Base-by-base conservation (phyloP, 2,329 filamentous ascomycete genomes). In the Thielaviopsis musarum region DNA sequence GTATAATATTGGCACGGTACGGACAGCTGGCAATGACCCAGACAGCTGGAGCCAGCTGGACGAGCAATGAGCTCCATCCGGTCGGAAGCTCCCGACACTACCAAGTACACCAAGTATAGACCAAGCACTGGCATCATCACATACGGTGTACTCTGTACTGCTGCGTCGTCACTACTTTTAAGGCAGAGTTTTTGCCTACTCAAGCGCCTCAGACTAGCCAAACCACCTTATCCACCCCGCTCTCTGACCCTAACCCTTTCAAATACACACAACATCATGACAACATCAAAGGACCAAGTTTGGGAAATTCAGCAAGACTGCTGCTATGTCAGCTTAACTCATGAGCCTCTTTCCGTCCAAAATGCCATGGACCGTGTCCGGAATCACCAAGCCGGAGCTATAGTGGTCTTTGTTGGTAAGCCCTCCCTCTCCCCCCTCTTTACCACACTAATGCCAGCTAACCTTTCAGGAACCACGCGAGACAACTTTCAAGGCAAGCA, bases 361-460 rank as follows among this genome's bases (percentile, higher is more conserved):
- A 66, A 74, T 5, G 73, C 80, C 30, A 84, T 89, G 70, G 74
- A 83, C 64, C 77, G 75, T 54, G 87, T 93, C 22, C 83, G 85
- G 64, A 87, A 80, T 65, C 83, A 85, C 21, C 78, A 82, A 65
- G 86, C 87, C 12, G 87, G 87, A 5, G 87, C 87, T 13, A 85
- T 89, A 55, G 85, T 91, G 10, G 67, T 90, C 38, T 91, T 91
- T 68, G 83, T 84, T 61, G 87, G 86, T 83, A 74, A 64, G 70
- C 65, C 51, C 55, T 52, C 52, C 34, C 26, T 22, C 21, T 52
- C n/a, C n/a, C n/a, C n/a, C n/a, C n/a, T n/a, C n/a, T 54, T 21
- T 59, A 61, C 19, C 68, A 64, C 45, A 64, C 34, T n/a, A 28
- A 19, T 9, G 10, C 38, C 30, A 34, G 30, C 49, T 19, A 12